phyloP scores from a whole-genome alignment of 2,329 filamentous ascomycete species.

The Ceratocystis cubensis region DNA sequence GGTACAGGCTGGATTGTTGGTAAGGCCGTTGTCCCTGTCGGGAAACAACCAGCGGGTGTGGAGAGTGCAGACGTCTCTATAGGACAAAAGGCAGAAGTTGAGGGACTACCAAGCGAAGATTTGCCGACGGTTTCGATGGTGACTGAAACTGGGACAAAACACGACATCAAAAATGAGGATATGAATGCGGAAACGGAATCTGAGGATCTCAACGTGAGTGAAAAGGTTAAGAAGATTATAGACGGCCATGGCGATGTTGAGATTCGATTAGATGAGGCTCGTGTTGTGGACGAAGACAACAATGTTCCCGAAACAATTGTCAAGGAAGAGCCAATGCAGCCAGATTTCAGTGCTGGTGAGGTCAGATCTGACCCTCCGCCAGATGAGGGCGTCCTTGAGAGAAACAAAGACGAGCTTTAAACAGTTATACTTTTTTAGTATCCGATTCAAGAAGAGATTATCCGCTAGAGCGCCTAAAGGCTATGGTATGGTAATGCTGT shows the following conservation, averaged over 20 bases:
- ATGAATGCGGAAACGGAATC: conserved; percentile 24
- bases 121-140: conserved; percentile 34
- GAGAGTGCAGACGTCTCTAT: conserved; percentile 26
- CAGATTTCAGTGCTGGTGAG: conserved; percentile 26
- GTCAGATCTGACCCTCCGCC: conserved; percentile 4
- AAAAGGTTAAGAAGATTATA: conserved; percentile 44
- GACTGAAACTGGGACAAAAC: not conserved
- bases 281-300: conserved; percentile 12
- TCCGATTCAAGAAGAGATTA: not conserved
- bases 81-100: conserved; percentile 24
- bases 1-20: conserved; percentile 45
- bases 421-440: not conserved
- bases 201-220: conserved; percentile 34
- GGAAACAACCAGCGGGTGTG: conserved; percentile 23
- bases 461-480: not conserved
- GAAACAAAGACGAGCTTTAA: conserved; percentile 14
- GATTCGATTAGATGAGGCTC: not conserved
- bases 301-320: conserved; percentile 19
- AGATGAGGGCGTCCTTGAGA: not conserved
- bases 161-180: conserved; percentile 25
- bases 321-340: not conserved
- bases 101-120: conserved; percentile 31
- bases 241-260: conserved; percentile 26
- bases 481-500: not conserved
- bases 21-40: conserved; percentile 34